A percentile compares a stretch with the other conserved stretches of the same genome.
Conservation (phyloP, 2,329 filamentous ascomycete genomes). For the Magnaporthiopsis rhizophila region DNA sequence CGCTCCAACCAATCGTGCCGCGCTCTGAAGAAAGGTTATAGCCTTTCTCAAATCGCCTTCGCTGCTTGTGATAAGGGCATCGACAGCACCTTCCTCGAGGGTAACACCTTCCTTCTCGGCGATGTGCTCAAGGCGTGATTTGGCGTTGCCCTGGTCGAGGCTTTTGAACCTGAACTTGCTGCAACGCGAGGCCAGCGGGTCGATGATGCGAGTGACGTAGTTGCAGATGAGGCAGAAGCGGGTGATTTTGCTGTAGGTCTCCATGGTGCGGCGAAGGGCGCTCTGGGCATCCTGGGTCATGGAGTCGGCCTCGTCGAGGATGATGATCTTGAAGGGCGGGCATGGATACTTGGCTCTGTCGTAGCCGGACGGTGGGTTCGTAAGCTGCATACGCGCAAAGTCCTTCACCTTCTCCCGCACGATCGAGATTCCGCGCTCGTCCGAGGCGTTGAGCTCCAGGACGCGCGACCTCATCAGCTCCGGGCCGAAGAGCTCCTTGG, state of each 20-base stretch:
- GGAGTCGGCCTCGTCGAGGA: slow-evolving; percentile 94
- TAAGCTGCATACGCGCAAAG: slow-evolving; percentile 92
- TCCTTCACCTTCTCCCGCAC: slow-evolving; percentile 98
- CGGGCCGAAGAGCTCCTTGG: slow-evolving; percentile 94
- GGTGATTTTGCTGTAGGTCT: slow-evolving; percentile 94
- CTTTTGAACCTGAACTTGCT: slow-evolving; percentile 98
- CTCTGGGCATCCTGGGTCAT: slow-evolving; percentile 99
- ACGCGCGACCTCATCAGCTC: slow-evolving; percentile 88
- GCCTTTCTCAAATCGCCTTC: slow-evolving; percentile 94
- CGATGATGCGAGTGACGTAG: slow-evolving; percentile 96
- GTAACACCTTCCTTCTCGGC: slow-evolving; percentile 68
- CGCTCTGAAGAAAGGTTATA: slow-evolving; percentile 92
- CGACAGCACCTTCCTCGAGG: slow-evolving; percentile 70
- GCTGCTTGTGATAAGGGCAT: slow-evolving; percentile 76
- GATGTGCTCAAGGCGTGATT: slow-evolving; percentile 72
- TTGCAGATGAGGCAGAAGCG: slow-evolving; percentile 97
- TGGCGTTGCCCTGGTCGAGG: slow-evolving; percentile 78
- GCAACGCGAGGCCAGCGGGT: slow-evolving; percentile 86
- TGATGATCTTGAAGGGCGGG: slow-evolving; percentile 97
- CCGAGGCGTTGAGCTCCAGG: slow-evolving; percentile 98
- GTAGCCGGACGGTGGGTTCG: slow-evolving; percentile 66
- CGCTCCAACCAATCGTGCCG: slow-evolving; percentile 78
- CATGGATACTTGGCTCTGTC: slow-evolving; percentile 67
- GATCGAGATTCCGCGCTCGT: slow-evolving; percentile 95
- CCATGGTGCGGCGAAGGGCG: slow-evolving; percentile 91